Evolutionary conservation across 1,139 yeast species (phyloP).

Genomic region (Yamadazyma friedrichii): DNA sequence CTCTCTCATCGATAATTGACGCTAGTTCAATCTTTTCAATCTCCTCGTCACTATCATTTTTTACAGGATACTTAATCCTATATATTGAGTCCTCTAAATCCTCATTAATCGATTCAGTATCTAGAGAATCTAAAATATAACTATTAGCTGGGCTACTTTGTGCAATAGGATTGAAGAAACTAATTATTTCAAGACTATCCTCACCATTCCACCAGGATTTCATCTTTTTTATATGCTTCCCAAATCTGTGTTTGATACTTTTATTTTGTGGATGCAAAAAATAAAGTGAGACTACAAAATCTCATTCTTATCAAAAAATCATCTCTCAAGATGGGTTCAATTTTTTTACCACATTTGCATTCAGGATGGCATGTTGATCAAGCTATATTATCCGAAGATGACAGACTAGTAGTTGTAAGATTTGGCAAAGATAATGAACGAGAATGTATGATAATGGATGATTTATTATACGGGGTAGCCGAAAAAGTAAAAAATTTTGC

Average conservation of each 20-base stretch:
- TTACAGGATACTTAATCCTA: neutral
- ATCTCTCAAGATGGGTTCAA: conserved; percentile 63
- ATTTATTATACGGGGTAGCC: conserved; percentile 71
- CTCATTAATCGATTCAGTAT: conserved; percentile 9
- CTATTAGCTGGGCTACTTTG: conserved; percentile 12
- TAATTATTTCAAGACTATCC: conserved; percentile 8
- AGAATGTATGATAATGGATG: conserved; percentile 91
- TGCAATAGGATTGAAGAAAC: conserved; percentile 10
- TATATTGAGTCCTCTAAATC: conserved; percentile 13
- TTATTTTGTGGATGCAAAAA: conserved; percentile 15
- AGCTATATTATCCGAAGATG: conserved; percentile 83
- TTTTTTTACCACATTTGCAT: conserved; percentile 80
- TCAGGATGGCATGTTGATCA: conserved; percentile 98
- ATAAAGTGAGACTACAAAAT: neutral
- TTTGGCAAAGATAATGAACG: conserved; percentile 80
- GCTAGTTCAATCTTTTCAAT: neutral
- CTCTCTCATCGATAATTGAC: conserved; percentile 8
- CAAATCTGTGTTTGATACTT: neutral
- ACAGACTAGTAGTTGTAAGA: conserved; percentile 79
- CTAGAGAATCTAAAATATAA: conserved; percentile 7
- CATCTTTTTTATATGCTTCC: neutral
- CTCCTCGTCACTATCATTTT: neutral
- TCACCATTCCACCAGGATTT: conserved; percentile 10
- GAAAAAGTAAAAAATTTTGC: conserved; percentile 89
- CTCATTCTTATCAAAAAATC: conserved; percentile 4